Conservation (phyloP, 2,329 filamentous ascomycete species). For the Trichoderma guizhouense region DNA sequence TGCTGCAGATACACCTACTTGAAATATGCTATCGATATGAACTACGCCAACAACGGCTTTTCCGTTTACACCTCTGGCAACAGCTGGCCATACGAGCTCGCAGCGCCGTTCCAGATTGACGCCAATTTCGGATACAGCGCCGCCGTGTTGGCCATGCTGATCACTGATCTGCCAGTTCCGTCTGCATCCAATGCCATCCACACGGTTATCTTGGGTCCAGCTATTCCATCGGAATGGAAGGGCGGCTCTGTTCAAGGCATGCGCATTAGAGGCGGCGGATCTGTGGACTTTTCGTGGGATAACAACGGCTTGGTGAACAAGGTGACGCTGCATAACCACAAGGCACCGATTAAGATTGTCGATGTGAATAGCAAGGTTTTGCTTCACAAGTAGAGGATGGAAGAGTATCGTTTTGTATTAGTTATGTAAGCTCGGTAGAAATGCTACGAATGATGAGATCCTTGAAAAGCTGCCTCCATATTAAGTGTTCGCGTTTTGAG, state of each 20-base stretch:
- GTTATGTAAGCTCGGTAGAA: neutral
- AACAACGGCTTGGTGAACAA: conserved; percentile 24
- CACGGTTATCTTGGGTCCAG: conserved; percentile 44
- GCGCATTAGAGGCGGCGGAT: conserved; percentile 41
- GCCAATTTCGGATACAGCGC: conserved; percentile 54
- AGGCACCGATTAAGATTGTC: conserved; percentile 7
- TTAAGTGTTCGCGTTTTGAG: neutral
- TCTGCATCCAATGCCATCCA: conserved; percentile 24
- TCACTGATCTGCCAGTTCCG: conserved; percentile 44
- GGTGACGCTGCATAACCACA: conserved; percentile 10
- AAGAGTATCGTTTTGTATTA: neutral
- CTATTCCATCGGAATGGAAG: conserved; percentile 44
- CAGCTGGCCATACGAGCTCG: conserved; percentile 27
- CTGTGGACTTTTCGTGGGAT: conserved; percentile 44
- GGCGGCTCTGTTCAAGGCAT: conserved; percentile 43
- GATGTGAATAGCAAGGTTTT: conserved; percentile 18
- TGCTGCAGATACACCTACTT: conserved; percentile 44
- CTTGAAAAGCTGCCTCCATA: neutral
- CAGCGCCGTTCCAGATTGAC: conserved; percentile 55
- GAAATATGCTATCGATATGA: conserved; percentile 45
- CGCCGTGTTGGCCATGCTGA: conserved; percentile 48
- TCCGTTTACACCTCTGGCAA: conserved; percentile 44
- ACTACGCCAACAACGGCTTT: conserved; percentile 49
- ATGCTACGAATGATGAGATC: neutral
- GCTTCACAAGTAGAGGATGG: neutral